A percentile compares a stretch with the other conserved stretches of the same genome.
These are phyloP conservation scores for Cicer chorassanicum DNA, from an alignment of 306 rosid species.

Conservation along the genomic window DNA sequence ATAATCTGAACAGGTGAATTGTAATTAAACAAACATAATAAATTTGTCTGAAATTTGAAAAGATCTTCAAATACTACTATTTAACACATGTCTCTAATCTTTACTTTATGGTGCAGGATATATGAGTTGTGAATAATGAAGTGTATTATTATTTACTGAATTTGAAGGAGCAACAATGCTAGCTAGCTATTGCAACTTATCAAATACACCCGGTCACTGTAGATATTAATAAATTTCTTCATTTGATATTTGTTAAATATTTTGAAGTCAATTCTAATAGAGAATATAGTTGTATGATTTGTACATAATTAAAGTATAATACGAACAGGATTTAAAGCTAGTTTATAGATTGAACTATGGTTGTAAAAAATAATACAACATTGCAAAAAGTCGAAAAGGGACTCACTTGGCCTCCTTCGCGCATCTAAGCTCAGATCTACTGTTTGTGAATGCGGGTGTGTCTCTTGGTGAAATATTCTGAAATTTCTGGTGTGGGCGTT, in stretches of 20 bases:
- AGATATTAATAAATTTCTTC: slow-evolving; percentile 36
- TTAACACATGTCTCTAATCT: slow-evolving; percentile 13
- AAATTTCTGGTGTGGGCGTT: too few species aligned
- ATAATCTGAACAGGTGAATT: slow-evolving; percentile 51
- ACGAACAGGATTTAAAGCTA: slow-evolving; percentile 18
- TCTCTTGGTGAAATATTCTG: too few species aligned
- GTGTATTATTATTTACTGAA: slow-evolving; percentile 3
- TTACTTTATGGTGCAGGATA: slow-evolving; percentile 53
- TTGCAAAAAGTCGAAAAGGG: too few species aligned
- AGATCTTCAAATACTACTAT: neutral
- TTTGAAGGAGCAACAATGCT: slow-evolving; percentile 23
- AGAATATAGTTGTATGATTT: slow-evolving; percentile 44
- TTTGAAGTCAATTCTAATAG: slow-evolving; percentile 13
- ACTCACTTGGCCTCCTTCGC: too few species aligned
- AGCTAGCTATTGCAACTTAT: slow-evolving; percentile 42
- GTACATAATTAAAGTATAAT: slow-evolving; percentile 16
- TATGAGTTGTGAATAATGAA: slow-evolving; percentile 45
- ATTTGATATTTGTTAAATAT: neutral
- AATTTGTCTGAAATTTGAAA: neutral
- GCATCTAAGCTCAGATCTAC: too few species aligned
- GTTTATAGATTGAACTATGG: slow-evolving; percentile 13
- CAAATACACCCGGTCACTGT: slow-evolving; percentile 12
- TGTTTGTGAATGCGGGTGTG: too few species aligned
- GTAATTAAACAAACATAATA: neutral
- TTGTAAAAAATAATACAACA: neutral